phyloP scores from a whole-genome alignment of 2,329 filamentous ascomycete species.

The Verticillium tricorpus region DNA sequence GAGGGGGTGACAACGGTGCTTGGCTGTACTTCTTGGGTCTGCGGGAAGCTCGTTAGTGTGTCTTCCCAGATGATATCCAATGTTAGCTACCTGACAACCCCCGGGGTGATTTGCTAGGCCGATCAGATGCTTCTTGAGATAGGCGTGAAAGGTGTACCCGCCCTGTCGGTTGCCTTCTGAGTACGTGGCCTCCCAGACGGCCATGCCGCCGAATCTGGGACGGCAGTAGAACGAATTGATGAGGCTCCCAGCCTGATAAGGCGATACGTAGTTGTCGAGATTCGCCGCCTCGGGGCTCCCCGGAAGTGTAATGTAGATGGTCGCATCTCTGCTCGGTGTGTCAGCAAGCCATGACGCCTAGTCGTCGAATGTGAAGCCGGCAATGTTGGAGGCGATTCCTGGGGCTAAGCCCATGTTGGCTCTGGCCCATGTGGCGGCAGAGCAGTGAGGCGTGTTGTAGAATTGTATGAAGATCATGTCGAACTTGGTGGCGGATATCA shows the following conservation, averaged over 20 bases:
- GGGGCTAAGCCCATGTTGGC: slow-evolving; percentile 20
- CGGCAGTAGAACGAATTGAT: slow-evolving; percentile 20
- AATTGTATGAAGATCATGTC: slow-evolving; percentile 41
- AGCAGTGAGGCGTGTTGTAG: slow-evolving; percentile 41
- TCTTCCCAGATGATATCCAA: not conserved
- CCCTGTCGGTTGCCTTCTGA: slow-evolving; percentile 8
- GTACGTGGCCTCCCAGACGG: slow-evolving; percentile 24
- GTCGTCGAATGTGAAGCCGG: slow-evolving; percentile 23
- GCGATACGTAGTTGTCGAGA: slow-evolving; percentile 17
- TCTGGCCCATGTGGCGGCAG: slow-evolving; percentile 19
- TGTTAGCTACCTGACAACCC: not conserved
- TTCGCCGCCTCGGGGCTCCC: slow-evolving; percentile 19
- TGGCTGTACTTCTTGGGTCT: not conserved
- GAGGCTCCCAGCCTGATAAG: slow-evolving; percentile 14
- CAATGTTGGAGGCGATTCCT: slow-evolving; percentile 11
- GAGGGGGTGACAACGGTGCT: not conserved
- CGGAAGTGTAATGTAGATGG: slow-evolving; percentile 25
- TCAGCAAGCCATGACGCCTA: slow-evolving; percentile 20
- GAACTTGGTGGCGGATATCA: slow-evolving; percentile 32
- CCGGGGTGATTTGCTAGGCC: not conserved
- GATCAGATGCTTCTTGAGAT: slow-evolving; percentile 1
- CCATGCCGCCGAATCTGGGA: slow-evolving; percentile 22
- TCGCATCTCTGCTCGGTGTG: slow-evolving; percentile 20
- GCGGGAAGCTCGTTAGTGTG: too few species aligned
- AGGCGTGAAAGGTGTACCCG: not conserved